Base-by-base conservation (phyloP, 352 stramenopile genomes). In the Phytopythium aichiense region DNA sequence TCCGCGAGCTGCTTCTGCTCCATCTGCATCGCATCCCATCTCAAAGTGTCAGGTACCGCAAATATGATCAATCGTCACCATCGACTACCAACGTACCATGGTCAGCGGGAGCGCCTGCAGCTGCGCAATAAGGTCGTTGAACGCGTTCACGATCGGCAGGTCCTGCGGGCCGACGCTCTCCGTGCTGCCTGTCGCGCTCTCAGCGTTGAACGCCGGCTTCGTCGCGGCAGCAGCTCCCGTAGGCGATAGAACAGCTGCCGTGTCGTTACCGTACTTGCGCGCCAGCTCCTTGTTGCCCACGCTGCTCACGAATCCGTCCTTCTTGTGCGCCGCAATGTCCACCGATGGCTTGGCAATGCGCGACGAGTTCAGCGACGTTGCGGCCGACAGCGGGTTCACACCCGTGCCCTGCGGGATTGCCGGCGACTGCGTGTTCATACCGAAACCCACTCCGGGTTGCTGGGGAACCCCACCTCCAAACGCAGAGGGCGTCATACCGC, bases 1-100 rank as follows among this genome's bases (percentile, higher is more conserved):
- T 95, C 87, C 22, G 80, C 67, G 67, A 95, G 73, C 58, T 94
- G 85, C 69, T 95, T 95, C 63, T 93, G 81, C 69, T 95, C 87
- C 69, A 92, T 81, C 86, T 95, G 45, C n/a, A 31, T 64, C 45
- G 64, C 54, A n/a, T 37, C 54, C 7, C 40, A 35, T 63, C 18
- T 66, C 53, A 60, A 68, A 42, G 15, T 9, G 40, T 46, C 16
- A 46, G 40, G 2, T 9, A 46, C 40, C 7, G 9, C 3, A 22
- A 20, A 4, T n/a, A 18, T n/a, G 6, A 3, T 46, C 71, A 23
- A 51, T 42, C 13, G 6, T 58, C 53, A 15, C 22, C 43, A 22
- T 28, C 43, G 7, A 12, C 43, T 15, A 0, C 22, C 23, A 62
- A 76, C 80, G 57, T 83, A 95, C 86, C 83, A 93, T 92, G 16